Percentiles rank a stretch among this genome's conserved stretches.
These are phyloP conservation scores for Suillus hirtellus DNA, from an alignment of 768 basidiomycete species.

Conservation along the genomic window DNA sequence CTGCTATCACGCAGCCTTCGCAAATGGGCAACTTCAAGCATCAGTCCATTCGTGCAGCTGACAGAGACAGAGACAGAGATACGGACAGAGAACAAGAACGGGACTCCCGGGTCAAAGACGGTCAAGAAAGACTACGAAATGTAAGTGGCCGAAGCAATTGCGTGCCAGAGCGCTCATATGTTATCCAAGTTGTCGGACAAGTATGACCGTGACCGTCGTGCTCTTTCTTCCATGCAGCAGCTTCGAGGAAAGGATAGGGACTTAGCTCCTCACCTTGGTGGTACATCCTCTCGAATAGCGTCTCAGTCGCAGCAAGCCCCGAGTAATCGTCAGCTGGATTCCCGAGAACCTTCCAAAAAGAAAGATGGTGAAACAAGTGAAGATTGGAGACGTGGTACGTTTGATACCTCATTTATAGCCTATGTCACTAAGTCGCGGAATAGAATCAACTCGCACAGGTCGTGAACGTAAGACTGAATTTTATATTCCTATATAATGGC, in stretches of 20 bases:
- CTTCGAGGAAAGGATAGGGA: conserved; percentile 71
- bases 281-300: conserved; percentile 43
- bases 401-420: conserved; percentile 17
- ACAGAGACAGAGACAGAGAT: conserved; percentile 53
- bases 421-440: conserved; percentile 34
- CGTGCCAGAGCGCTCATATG: not conserved
- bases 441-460: conserved; percentile 49
- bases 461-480: conserved; percentile 55
- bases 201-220: conserved; percentile 80
- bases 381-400: conserved; percentile 83
- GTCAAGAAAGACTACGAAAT: conserved; percentile 75
- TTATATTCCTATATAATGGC: not conserved
- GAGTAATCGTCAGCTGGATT: conserved; percentile 55
- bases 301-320: conserved; percentile 34
- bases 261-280: conserved; percentile 54
- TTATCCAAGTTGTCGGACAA: conserved; percentile 74
- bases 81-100: conserved; percentile 51
- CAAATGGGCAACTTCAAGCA: conserved; percentile 95
- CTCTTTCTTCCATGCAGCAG: conserved; percentile 46
- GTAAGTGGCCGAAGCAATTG: conserved; percentile 41
- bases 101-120: conserved; percentile 69
- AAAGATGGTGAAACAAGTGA: conserved; percentile 74
- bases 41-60: conserved; percentile 71
- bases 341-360: conserved; percentile 61
- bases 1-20: conserved; percentile 68